A percentile compares a stretch with the other conserved stretches of the same genome.
phyloP scores from a whole-genome alignment of 2,329 filamentous ascomycete genomes.

The Stagonosporopsis vannaccii region DNA sequence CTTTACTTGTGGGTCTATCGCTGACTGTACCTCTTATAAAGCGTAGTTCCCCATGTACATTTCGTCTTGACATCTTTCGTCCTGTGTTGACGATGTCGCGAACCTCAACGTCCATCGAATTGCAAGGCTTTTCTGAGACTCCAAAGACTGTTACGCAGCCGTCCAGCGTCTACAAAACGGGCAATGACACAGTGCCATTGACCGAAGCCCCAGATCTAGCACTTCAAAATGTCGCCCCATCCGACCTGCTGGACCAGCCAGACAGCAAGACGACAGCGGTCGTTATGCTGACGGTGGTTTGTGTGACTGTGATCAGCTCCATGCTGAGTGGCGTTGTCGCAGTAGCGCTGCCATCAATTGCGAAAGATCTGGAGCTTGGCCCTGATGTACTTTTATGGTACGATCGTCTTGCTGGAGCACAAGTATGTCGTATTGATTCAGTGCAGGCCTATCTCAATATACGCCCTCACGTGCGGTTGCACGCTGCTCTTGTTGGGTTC shows the following conservation, averaged over 20 bases:
- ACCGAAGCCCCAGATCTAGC: constrained; percentile 22
- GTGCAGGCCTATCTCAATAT: constrained; percentile 47
- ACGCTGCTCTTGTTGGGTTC: constrained; percentile 60
- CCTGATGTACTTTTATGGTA: constrained; percentile 41
- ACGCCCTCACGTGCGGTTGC: constrained; percentile 56
- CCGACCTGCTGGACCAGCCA: constrained; percentile 24
- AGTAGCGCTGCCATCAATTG: constrained; percentile 54
- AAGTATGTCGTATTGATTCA: constrained; percentile 11
- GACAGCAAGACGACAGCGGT: constrained; percentile 37
- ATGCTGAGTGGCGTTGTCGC: constrained; percentile 50
- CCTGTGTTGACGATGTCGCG: constrained; percentile 29
- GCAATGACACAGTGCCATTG: constrained; percentile 11
- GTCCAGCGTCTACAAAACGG: constrained; percentile 22
- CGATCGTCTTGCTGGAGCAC: background rate
- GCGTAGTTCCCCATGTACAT: background rate
- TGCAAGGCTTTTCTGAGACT: constrained; percentile 24
- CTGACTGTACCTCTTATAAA: background rate
- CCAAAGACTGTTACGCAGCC: constrained; percentile 23
- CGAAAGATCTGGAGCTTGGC: constrained; percentile 37
- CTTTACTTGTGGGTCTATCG: background rate
- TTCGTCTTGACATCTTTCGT: background rate
- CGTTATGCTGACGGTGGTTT: constrained; percentile 37
- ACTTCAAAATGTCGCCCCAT: constrained; percentile 19
- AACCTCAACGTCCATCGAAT: constrained; percentile 37
- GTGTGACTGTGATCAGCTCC: constrained; percentile 35